Base-by-base conservation (phyloP, 2,329 filamentous ascomycete genomes). In the Monascus ruber region DNA sequence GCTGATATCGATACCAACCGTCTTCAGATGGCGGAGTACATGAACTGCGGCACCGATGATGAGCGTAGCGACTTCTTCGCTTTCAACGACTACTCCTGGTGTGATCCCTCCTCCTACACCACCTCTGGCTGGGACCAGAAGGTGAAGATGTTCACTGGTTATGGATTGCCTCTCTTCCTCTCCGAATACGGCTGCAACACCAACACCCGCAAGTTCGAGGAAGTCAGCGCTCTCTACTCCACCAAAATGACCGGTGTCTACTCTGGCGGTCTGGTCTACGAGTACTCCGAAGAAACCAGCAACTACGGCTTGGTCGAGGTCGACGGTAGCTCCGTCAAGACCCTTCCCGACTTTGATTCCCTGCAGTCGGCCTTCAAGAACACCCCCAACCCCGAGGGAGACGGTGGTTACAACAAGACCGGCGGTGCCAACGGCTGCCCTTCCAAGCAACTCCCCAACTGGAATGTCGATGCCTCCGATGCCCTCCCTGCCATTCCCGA, bases 241-340 rank as follows among this genome's bases (percentile, higher is more conserved):
- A 65, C 64, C 17, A 62, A 94, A 43, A 96, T 96, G 89, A 87
- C 82, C 5, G 52, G 63, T 11, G 87, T 95, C 54, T 96, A 94
- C 76, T 95, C 88, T 32, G 91, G 91, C 54, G 91, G 91, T 62
- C 76, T 98, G 31, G 84, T 95, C 63, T 98, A 95, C 69, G 88
- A 96, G 66, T 98, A 94, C 71, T 81, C 83, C 6, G 83, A 93
- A 66, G 86, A 93, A 64, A 72, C 73, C 44, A 85, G 80, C 67
- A 72, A 80, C 34, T 96, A 79, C 63, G 89, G 88, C 47, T 80
- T 94, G 42, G 86, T 88, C 57, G 66, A 76, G 42, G 70, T 91
- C 55, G 56, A 63, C 35, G 74, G 72, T 46, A 53, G 63, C 57
- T 64, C 62, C 26, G 73, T 83, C 27, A 67, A 66, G 27, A 74